phyloP scores from a whole-genome alignment of 2,329 filamentous ascomycete genomes.

The Pestalotiopsis sp. region DNA sequence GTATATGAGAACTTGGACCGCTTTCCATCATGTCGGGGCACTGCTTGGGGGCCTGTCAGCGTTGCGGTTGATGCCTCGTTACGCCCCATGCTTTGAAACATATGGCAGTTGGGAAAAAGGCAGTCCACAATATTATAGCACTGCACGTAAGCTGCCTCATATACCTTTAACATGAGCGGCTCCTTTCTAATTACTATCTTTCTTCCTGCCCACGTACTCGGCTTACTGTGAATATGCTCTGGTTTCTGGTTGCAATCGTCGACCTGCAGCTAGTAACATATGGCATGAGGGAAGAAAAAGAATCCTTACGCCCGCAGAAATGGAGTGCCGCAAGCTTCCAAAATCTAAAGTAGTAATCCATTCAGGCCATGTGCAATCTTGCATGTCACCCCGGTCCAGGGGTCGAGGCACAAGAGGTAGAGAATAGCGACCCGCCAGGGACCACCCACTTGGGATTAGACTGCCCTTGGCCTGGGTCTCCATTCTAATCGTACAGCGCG shows the following conservation, averaged over 20 bases:
- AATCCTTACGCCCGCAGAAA: not conserved
- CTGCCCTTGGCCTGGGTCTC: not conserved
- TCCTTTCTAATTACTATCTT: too few species aligned
- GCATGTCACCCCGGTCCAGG: conserved; percentile 12
- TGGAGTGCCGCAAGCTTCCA: not conserved
- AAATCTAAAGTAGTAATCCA: not conserved
- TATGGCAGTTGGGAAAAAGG: not conserved
- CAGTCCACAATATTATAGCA: not conserved
- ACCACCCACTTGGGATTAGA: conserved; percentile 2
- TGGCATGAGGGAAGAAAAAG: not conserved
- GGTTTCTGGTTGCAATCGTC: not conserved
- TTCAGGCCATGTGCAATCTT: conserved; percentile 9
- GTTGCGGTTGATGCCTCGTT: not conserved
- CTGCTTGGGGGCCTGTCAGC: not conserved
- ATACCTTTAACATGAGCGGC: too few species aligned
- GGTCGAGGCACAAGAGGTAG: conserved; percentile 4
- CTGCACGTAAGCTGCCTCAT: not conserved
- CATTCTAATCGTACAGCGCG: conserved; percentile 1
- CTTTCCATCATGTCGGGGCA: not conserved
- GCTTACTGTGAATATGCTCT: not conserved
- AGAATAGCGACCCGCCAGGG: not conserved
- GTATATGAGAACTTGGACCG: not conserved
- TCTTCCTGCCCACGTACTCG: not conserved
- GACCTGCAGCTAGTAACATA: not conserved
- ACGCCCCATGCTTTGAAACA: not conserved